Base-by-base conservation (phyloP, 345 rosid genomes). In the Salix brachista region DNA sequence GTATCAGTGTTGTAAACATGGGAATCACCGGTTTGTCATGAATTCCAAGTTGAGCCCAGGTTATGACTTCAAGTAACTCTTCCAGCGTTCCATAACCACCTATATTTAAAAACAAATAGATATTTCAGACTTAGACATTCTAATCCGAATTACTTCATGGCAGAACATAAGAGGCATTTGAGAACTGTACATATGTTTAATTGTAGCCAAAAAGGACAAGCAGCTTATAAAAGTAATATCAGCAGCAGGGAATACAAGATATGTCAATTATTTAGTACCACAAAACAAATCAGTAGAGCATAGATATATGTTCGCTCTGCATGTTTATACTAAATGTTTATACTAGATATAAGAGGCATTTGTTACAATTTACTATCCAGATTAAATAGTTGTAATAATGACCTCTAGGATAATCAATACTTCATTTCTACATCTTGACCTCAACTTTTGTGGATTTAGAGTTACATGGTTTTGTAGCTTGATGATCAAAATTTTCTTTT, bases 31-130 rank as follows among this genome's bases (percentile, higher is more conserved):
- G 98, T 80, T 96, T 96, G 25, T 96, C 97, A 79, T 96, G 99
- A 80, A 96, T 96, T 67, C 99, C 99, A 28, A 96, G 97, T 81
- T 96, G 98, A 72, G 99, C 99, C 99, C 99, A 96, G 68, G 99
- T 89, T 71, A 96, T 96, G 60, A 93, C 99, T 80, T 96, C 99
- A 75, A 96, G 97, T 80, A 96, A 87, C 79, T 96, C 99, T 84
- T 96, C 99, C 73, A 96, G 90, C 52, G 99, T 96, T 39, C 98
- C 99, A 86, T 96, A 96, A 69, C 99, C 98, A 83, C 99, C 98
- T 93, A 87, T 14, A 69, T 76, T 23, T 3, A 16, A 10, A 6
- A 30, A 67, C 25, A 65, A 4, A 1, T 23, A 36, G 66, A 32
- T n/a, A n/a, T 56, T 56, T 56, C 62, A 56, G 4, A 56, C 1